phyloP scores from a whole-genome alignment of 2,329 filamentous ascomycete genomes.

The Alternaria arbusti region DNA sequence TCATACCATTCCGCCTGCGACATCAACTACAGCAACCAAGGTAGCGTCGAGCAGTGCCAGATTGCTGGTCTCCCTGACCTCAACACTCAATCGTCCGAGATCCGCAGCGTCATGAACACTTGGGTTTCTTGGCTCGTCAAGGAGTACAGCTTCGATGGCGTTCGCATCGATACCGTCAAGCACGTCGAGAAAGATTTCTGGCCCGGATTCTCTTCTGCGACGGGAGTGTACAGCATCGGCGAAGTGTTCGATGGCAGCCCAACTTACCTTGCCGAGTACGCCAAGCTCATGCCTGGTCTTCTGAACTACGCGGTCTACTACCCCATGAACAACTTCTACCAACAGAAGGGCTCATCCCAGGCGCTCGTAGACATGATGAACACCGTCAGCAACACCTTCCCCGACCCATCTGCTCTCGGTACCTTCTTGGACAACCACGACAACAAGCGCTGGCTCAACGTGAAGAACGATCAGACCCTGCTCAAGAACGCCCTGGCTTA shows the following conservation, averaged over 20 bases:
- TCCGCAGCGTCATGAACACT: slow-evolving; percentile 31
- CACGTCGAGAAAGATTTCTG: slow-evolving; percentile 67
- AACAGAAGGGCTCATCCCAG: slow-evolving; percentile 39
- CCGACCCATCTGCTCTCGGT: slow-evolving; percentile 45
- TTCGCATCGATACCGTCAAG: slow-evolving; percentile 68
- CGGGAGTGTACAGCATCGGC: slow-evolving; percentile 66
- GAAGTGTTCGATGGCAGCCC: slow-evolving; percentile 65
- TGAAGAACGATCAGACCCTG: slow-evolving; percentile 45
- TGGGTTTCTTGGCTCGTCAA: slow-evolving; percentile 42
- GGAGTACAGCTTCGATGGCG: slow-evolving; percentile 55
- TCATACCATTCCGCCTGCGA: slow-evolving; percentile 37
- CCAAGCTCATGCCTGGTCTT: slow-evolving; percentile 62
- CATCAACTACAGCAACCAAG: slow-evolving; percentile 43
- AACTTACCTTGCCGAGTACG: slow-evolving; percentile 60
- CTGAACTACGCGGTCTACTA: slow-evolving; percentile 65
- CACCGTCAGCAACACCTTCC: slow-evolving; percentile 37
- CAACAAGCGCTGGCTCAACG: slow-evolving; percentile 45
- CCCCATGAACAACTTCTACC: slow-evolving; percentile 47
- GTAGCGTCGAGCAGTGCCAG: slow-evolving; percentile 37
- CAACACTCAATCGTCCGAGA: slow-evolving; percentile 32
- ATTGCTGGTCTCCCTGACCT: slow-evolving; percentile 42
- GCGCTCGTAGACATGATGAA: slow-evolving; percentile 46
- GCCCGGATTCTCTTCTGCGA: slow-evolving; percentile 58
- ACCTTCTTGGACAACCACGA: slow-evolving; percentile 52
- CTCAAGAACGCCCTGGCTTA: slow-evolving; percentile 50